Evolutionary conservation across 78 protist genomes (phyloP).

Genomic region (Creolimax fragrantissima): DNA sequence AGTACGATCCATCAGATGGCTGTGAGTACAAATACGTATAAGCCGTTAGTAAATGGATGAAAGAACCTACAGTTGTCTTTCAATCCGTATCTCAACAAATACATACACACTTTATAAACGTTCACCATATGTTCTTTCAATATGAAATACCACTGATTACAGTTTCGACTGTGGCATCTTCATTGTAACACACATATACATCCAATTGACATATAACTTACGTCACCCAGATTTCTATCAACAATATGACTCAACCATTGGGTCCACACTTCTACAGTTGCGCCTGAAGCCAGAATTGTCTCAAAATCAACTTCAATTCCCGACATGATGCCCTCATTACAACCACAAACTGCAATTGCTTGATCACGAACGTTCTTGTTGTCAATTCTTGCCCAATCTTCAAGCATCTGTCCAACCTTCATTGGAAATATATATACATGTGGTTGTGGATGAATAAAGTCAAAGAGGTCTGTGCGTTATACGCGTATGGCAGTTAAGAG

Average conservation of each 20-base stretch:
- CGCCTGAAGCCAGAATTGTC: background rate
- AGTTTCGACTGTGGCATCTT: too few relatives aligned
- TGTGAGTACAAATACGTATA: too few relatives aligned
- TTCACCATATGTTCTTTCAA: too few relatives aligned
- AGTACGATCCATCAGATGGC: background rate
- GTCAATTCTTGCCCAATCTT: constrained; percentile 14
- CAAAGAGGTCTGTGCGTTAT: background rate
- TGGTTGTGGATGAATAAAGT: background rate
- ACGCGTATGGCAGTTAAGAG: background rate
- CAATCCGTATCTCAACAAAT: too few relatives aligned
- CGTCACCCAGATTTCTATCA: background rate
- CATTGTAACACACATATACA: background rate
- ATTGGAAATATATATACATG: background rate
- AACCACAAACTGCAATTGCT: constrained; percentile 6
- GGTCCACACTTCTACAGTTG: constrained; percentile 20
- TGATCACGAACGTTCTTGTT: constrained; percentile 9
- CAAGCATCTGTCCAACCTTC: constrained; percentile 24
- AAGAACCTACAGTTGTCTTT: too few relatives aligned
- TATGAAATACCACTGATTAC: too few relatives aligned
- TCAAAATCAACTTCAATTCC: background rate
- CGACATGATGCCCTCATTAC: background rate
- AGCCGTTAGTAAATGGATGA: too few relatives aligned
- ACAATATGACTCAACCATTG: background rate
- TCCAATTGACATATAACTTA: background rate
- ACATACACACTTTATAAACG: too few relatives aligned